phyloP scores from a whole-genome alignment of 495 filamentous ascomycete genomes.

The Cercophora newfieldiana region DNA sequence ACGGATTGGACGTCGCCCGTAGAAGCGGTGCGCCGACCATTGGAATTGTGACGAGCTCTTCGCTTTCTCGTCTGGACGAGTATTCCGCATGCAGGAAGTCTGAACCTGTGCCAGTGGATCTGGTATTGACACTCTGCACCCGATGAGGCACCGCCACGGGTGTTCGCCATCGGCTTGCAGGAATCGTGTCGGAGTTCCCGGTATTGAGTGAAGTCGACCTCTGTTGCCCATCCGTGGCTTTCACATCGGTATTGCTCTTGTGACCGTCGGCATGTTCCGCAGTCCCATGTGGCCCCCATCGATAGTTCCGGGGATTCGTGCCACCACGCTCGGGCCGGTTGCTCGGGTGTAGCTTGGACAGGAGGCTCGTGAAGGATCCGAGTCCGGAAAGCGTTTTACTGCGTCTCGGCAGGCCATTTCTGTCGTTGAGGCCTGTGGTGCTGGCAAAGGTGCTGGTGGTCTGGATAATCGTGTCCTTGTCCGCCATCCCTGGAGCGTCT shows the following conservation, averaged over 20 bases:
- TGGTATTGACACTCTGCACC: slow-evolving; percentile 11
- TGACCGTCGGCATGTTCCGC: background rate
- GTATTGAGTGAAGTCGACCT: slow-evolving; percentile 8
- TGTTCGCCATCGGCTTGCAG: slow-evolving; percentile 22
- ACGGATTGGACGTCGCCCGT: background rate
- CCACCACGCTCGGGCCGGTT: slow-evolving; percentile 45
- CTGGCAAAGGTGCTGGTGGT: background rate
- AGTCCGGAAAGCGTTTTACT: background rate
- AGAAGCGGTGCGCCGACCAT: background rate
- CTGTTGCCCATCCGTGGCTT: background rate
- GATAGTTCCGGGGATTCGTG: slow-evolving; percentile 25
- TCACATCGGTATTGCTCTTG: background rate
- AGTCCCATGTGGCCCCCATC: background rate
- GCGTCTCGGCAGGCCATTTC: background rate
- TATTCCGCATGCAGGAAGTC: background rate
- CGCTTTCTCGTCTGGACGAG: background rate
- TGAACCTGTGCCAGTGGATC: background rate
- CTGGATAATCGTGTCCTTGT: background rate
- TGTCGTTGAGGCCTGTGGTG: background rate
- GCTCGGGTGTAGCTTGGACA: slow-evolving; percentile 38
- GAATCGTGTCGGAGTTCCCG: slow-evolving; percentile 24
- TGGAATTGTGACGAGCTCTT: background rate
- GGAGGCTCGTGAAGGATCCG: slow-evolving; percentile 30
- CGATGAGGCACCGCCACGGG: slow-evolving; percentile 23
- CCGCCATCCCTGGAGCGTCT: background rate